These are phyloP conservation scores for Poronia punctata DNA, from an alignment of 495 filamentous ascomycete species.

Conservation along the genomic window DNA sequence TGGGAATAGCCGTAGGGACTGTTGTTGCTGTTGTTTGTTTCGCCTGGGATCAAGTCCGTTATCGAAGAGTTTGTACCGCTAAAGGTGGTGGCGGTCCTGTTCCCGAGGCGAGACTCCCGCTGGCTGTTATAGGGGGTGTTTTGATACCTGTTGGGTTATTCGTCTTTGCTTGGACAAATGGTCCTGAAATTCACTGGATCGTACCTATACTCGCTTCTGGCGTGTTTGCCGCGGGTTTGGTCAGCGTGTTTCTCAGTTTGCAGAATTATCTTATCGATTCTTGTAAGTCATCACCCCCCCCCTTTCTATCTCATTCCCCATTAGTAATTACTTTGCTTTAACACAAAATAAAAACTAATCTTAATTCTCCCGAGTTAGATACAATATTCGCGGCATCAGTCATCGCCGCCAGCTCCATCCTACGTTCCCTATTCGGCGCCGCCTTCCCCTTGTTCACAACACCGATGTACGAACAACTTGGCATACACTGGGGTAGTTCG, in stretches of 20 bases:
- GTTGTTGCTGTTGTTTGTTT: conserved; percentile 50
- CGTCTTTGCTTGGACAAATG: conserved; percentile 66
- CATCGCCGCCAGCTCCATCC: conserved; percentile 58
- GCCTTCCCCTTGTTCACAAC: conserved; percentile 80
- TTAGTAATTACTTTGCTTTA: too few relatives aligned
- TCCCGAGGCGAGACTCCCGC: conserved; percentile 67
- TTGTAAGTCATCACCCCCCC: conserved; percentile 16
- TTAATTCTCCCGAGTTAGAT: conserved; percentile 20
- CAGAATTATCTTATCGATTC: conserved; percentile 67
- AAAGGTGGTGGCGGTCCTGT: conserved; percentile 42
- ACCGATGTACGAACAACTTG: conserved; percentile 66
- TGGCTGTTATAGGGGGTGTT: conserved; percentile 60
- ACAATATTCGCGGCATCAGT: conserved; percentile 68
- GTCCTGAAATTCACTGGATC: conserved; percentile 58
- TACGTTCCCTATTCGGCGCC: conserved; percentile 60
- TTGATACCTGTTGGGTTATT: conserved; percentile 65
- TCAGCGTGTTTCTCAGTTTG: conserved; percentile 58
- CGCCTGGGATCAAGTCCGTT: conserved; percentile 53
- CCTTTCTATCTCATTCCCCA: too few relatives aligned
- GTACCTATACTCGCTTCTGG: conserved; percentile 56
- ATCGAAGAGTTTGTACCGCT: conserved; percentile 46
- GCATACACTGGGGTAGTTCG: conserved; percentile 73
- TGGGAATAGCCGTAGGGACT: conserved; percentile 66
- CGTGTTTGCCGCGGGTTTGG: conserved; percentile 70
- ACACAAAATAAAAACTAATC: not conserved